Conservation (phyloP, 2,329 filamentous ascomycete species). For the Didymosphaeria variabile region DNA sequence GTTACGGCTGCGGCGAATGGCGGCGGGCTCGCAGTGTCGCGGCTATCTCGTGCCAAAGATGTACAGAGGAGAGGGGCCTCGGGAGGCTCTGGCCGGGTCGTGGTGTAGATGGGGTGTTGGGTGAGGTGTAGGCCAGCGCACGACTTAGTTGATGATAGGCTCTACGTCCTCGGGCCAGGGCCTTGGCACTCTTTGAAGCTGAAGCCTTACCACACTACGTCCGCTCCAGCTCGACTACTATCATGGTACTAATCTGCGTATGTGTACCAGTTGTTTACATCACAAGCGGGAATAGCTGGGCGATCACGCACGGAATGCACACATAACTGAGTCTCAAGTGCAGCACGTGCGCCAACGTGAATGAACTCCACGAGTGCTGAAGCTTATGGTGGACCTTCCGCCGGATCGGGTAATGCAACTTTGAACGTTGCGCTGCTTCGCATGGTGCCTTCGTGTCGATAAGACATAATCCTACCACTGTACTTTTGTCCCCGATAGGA, state of each 20-base stretch:
- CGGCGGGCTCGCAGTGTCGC: constrained; percentile 33
- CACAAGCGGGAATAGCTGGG: not conserved
- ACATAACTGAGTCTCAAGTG: not conserved
- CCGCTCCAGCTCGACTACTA: not conserved
- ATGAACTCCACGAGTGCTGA: not conserved
- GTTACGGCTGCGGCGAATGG: constrained; percentile 23
- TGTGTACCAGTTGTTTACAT: not conserved
- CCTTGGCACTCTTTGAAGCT: constrained; percentile 4
- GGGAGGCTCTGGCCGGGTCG: constrained; percentile 40
- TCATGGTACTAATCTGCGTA: not conserved
- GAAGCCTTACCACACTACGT: not conserved
- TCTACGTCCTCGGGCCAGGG: not conserved
- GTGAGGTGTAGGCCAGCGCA: constrained; percentile 22
- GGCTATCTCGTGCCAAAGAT: constrained; percentile 34
- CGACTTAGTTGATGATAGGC: constrained; percentile 12
- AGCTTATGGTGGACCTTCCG: not conserved
- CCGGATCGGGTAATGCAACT: not conserved
- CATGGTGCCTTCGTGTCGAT: not conserved
- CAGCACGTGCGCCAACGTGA: not conserved
- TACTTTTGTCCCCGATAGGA: not conserved
- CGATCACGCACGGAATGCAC: not conserved
- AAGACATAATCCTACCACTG: too few species aligned
- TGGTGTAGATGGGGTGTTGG: constrained; percentile 37
- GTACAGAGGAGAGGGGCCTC: constrained; percentile 36
- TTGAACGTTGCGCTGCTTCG: not conserved